Evolutionary conservation across 257 asterid species (phyloP).

Genomic region (Capsicum pubescens): DNA sequence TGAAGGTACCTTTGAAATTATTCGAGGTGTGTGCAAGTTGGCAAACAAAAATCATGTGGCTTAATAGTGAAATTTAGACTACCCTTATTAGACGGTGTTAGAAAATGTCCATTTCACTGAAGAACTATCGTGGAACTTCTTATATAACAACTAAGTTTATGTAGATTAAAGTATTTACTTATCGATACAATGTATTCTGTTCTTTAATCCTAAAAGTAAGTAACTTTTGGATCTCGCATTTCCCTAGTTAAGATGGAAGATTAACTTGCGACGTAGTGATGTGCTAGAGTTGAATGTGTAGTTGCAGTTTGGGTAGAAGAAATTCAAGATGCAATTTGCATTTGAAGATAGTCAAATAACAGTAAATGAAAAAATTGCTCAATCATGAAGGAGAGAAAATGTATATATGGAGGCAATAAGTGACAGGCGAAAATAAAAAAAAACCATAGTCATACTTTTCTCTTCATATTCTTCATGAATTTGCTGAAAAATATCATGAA

Average conservation of each 20-base stretch:
- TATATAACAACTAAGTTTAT: neutral
- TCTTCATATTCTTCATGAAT: conserved; percentile 1
- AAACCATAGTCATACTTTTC: neutral
- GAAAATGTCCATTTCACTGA: neutral
- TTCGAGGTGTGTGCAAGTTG: neutral
- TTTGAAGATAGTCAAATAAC: neutral
- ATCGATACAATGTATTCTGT: neutral
- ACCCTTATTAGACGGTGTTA: neutral
- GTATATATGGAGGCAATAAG: conserved; percentile 16
- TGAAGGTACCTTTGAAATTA: no score
- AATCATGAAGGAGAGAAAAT: conserved; percentile 3
- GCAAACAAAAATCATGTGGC: neutral
- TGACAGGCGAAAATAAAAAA: neutral
- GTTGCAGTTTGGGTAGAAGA: neutral
- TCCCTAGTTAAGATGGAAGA: neutral
- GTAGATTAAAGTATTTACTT: neutral
- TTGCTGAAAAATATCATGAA: neutral
- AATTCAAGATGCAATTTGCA: neutral
- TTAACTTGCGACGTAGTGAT: neutral
- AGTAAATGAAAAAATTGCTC: neutral
- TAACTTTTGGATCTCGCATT: neutral
- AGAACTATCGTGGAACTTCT: no score
- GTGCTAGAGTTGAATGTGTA: neutral
- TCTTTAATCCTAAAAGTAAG: neutral
- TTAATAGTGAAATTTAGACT: neutral